Conservation (phyloP, 1,284 basidiomycete species). For the Rhodotorula sp. region DNA sequence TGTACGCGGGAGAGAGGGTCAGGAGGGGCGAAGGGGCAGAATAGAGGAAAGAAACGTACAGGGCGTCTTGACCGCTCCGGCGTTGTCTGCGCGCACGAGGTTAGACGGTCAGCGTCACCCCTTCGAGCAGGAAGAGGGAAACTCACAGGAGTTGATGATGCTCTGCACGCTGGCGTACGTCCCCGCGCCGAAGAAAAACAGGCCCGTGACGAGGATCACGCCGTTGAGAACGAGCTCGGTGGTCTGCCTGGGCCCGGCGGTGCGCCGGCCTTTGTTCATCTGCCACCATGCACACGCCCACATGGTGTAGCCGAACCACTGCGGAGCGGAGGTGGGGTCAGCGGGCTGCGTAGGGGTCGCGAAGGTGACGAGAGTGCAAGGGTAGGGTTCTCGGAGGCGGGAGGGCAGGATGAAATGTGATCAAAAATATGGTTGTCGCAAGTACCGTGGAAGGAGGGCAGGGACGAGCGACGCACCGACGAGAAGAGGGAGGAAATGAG, state of each 20-base stretch:
- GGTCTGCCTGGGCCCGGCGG: constrained; percentile 43
- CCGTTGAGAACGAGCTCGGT: constrained; percentile 36
- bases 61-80: constrained; percentile 32
- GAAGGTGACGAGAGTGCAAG: neutral
- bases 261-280: constrained; percentile 51
- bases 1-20: neutral
- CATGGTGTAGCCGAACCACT: constrained; percentile 17
- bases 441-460: neutral
- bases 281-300: constrained; percentile 40
- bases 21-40: neutral
- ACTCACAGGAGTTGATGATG: constrained; percentile 53
- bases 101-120: neutral
- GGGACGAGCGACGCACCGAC: constrained; percentile 13
- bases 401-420: no score
- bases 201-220: neutral
- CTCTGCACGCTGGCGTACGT: constrained; percentile 56
- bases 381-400: no score
- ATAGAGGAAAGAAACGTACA: constrained; percentile 4
- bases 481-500: constrained; percentile 53
- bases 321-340: neutral
- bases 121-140: neutral
- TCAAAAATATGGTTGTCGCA: no score
- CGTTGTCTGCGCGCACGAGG: neutral
- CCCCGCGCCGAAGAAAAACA: constrained; percentile 56
- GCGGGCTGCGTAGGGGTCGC: neutral